Conservation (phyloP, 139 green algal genomes). For the Chlorella sp. region DNA sequence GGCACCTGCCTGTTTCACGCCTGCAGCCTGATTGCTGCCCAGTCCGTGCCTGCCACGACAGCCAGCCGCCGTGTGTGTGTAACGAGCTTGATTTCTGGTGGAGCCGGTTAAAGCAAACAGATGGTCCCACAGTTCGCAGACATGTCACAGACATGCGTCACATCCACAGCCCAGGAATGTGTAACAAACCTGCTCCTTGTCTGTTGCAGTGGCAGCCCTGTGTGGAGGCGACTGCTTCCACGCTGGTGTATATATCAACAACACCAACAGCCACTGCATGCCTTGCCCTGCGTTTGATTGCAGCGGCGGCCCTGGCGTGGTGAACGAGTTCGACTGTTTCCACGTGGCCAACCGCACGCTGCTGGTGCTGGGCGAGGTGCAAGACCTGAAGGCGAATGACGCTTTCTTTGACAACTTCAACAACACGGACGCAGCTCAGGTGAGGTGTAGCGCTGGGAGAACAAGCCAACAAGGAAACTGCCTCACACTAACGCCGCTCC, state of each 20-base stretch:
- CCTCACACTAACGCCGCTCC: too few relatives aligned
- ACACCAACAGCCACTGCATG: background rate
- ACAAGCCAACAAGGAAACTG: too few relatives aligned
- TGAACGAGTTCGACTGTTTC: slow-evolving; percentile 3
- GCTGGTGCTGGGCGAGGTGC: background rate
- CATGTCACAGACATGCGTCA: too few relatives aligned
- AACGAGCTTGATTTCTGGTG: too few relatives aligned
- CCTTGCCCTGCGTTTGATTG: background rate
- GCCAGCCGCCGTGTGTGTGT: background rate
- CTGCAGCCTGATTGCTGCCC: too few relatives aligned
- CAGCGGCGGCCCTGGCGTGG: background rate
- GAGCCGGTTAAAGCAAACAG: too few relatives aligned
- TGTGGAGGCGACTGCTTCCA: background rate
- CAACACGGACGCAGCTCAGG: background rate
- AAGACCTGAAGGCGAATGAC: background rate
- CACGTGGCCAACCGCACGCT: slow-evolving; percentile 1
- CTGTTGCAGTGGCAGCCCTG: background rate
- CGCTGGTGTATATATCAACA: background rate
- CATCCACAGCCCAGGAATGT: background rate
- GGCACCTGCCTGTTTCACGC: too few relatives aligned
- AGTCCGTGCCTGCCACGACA: too few relatives aligned
- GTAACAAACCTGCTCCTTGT: background rate
- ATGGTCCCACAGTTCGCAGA: too few relatives aligned
- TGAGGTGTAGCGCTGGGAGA: too few relatives aligned
- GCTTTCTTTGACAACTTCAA: background rate